A percentile compares a stretch with the other conserved stretches of the same genome.
Evolutionary conservation across 345 rosid genomes (phyloP).

Genomic region (Clarkia xantiana): DNA sequence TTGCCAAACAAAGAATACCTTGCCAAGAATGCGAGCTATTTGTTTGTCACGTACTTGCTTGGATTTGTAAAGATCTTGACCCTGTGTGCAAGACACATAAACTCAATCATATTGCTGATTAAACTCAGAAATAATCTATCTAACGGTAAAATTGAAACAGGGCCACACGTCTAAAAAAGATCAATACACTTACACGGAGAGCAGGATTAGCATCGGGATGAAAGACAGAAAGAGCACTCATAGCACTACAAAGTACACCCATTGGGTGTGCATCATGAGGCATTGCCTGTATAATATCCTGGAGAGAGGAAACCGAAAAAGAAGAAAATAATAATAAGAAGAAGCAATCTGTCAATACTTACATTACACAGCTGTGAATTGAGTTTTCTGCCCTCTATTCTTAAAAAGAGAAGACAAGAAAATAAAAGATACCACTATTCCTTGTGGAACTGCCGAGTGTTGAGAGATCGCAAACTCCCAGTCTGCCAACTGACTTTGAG

Average conservation of each 20-base stretch:
- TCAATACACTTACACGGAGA: slow-evolving; percentile 47
- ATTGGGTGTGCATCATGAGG: slow-evolving; percentile 99
- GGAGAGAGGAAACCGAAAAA: slow-evolving; percentile 11
- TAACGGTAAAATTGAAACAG: neutral
- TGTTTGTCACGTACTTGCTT: slow-evolving; percentile 91
- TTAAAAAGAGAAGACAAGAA: neutral
- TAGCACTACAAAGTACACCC: slow-evolving; percentile 95
- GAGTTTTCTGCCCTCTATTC: neutral
- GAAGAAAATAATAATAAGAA: neutral
- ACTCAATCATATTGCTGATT: slow-evolving; percentile 1
- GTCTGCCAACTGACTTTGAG: slow-evolving; percentile 65
- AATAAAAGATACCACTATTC: slow-evolving; percentile 45
- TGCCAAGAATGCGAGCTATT: slow-evolving; percentile 81
- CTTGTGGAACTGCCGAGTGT: slow-evolving; percentile 96
- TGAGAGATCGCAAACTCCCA: slow-evolving; percentile 93
- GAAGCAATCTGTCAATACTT: neutral
- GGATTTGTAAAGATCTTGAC: slow-evolving; percentile 68
- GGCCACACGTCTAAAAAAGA: neutral
- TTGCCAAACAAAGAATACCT: slow-evolving; percentile 31
- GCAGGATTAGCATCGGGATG: slow-evolving; percentile 99
- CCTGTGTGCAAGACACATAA: slow-evolving; percentile 18
- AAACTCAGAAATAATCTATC: neutral
- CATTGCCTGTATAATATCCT: slow-evolving; percentile 93
- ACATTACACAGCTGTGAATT: neutral
- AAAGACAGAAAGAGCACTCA: slow-evolving; percentile 94